Conservation (phyloP, 352 stramenopile genomes). For the Halophytophthora batemanensis region DNA sequence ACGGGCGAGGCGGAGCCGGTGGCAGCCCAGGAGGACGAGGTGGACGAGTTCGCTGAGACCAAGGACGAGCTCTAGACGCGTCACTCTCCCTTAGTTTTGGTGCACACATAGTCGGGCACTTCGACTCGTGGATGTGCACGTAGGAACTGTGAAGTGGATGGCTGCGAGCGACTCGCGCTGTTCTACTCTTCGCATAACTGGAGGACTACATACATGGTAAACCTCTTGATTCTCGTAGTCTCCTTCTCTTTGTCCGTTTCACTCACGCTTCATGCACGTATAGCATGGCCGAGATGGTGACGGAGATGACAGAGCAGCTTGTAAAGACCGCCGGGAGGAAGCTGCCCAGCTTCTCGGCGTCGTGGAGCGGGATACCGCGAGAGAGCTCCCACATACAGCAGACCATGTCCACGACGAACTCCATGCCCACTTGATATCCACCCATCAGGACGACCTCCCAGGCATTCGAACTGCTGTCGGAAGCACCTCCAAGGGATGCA, state of each 20-base stretch:
- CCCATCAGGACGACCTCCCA: not conserved
- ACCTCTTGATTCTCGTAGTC: too few relatives aligned
- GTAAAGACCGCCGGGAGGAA: constrained; percentile 18
- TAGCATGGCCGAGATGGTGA: constrained; percentile 3
- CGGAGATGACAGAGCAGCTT: constrained; percentile 1
- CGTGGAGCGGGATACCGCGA: constrained; percentile 18
- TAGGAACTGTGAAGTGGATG: too few relatives aligned
- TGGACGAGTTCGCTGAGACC: constrained; percentile 56
- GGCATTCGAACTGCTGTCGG: not conserved
- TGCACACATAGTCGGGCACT: too few relatives aligned
- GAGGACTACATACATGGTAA: too few relatives aligned
- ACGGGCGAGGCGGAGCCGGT: constrained; percentile 16
- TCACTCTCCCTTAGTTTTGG: too few relatives aligned
- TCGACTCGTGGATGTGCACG: too few relatives aligned
- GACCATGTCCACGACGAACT: constrained; percentile 24
- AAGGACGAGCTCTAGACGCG: constrained; percentile 54
- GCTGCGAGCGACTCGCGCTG: too few relatives aligned
- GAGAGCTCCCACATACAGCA: constrained; percentile 25
- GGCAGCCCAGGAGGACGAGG: constrained; percentile 22
- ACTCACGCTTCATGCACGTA: constrained; percentile 1
- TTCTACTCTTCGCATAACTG: too few relatives aligned
- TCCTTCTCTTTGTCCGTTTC: too few relatives aligned
- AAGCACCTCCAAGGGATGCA: too few relatives aligned
- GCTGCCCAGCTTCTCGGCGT: not conserved
- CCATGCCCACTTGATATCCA: constrained; percentile 13